A percentile compares a stretch with the other conserved stretches of the same genome.
Evolutionary conservation across 2,329 filamentous ascomycete species (phyloP).

Genomic region (Aspergillus tamarii): DNA sequence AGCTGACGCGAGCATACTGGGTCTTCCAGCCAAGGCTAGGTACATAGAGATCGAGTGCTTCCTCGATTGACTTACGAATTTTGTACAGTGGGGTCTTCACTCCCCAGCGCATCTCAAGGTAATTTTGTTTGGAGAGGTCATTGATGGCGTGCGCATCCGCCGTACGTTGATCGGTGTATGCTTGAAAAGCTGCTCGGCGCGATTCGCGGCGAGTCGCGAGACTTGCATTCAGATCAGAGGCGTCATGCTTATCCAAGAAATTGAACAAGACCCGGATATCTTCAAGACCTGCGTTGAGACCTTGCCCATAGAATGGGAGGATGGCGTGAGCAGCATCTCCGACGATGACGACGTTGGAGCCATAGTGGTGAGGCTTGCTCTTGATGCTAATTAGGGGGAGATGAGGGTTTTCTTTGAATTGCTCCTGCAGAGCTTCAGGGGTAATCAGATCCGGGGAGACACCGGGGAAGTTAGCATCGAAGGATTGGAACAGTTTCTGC

Average conservation of each 20-base stretch:
- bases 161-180: constrained; percentile 75
- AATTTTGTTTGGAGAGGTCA: constrained; percentile 87
- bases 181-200: constrained; percentile 59
- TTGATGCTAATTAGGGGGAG: constrained; percentile 93
- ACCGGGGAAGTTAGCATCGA: constrained; percentile 83
- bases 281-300: constrained; percentile 95
- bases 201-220: constrained; percentile 50
- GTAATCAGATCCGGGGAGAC: constrained; percentile 66
- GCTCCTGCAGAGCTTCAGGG: constrained; percentile 67
- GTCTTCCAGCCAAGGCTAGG: constrained; percentile 85
- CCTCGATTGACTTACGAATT: constrained; percentile 82
- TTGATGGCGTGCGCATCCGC: constrained; percentile 88
- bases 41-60: constrained; percentile 74
- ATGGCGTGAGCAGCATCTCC: constrained; percentile 97
- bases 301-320: constrained; percentile 97
- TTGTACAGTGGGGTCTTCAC: constrained; percentile 79
- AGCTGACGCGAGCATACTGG: constrained; percentile 89
- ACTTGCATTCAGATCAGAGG: constrained; percentile 34
- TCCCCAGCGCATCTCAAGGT: constrained; percentile 87
- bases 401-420: constrained; percentile 83
- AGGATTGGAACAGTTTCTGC: constrained; percentile 77
- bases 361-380: constrained; percentile 84
- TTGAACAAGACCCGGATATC: constrained; percentile 88
- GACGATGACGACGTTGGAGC: constrained; percentile 76
- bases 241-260: constrained; percentile 70